Base-by-base conservation (phyloP, 2,329 filamentous ascomycete genomes). In the Colletotrichum zoysiae region DNA sequence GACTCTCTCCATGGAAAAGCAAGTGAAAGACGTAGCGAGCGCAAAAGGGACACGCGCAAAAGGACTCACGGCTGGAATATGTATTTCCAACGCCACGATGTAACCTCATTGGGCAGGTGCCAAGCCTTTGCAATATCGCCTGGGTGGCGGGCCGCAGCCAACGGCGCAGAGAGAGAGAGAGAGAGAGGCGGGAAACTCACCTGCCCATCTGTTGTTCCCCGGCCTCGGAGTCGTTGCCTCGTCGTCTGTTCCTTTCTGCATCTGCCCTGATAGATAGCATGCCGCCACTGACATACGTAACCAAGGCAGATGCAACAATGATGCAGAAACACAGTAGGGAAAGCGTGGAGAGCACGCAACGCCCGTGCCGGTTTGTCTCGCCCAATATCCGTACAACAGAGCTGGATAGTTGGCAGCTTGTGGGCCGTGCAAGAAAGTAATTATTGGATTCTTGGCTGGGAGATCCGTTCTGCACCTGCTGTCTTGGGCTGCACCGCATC, bases 51-150 rank as follows among this genome's bases (percentile, higher is more conserved):
- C 26, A 35, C 50, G 46, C 33, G 18, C 44, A 9, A 53, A 26
- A 23, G 42, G 51, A 59, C 51, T 58, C 38, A 56, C 57, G 69
- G 42, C 64, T 55, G 8, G 26, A 35, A 53, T 55, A 38, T 58
- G 46, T 55, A 38, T 58, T n/a, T 33, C 4, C 58, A 38, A 51
- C 69, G 59, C 58, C 59, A 50, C 69, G 53, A 60, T 69, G 69
- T 71, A 69, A 69, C 69, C 65, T 1, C 40, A 69, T 64, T 40
- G 12, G 69, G 69, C 69, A 71, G 69, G 69, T 71, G 69, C 69
- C 65, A 71, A 71, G 69, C 33, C 59, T 59, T 46, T 42, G 62
- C 38, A 46, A 69, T 64, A 64, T 64, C 65, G 58, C 38, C 42
- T 46, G 58, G 51, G 51, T 44, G 44, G 66, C 44, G 58, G 35